A percentile compares a stretch with the other conserved stretches of the same genome.
These are phyloP conservation scores for Acanthamoeba castellanii DNA, from an alignment of 208 protist species.

Conservation along the genomic window DNA sequence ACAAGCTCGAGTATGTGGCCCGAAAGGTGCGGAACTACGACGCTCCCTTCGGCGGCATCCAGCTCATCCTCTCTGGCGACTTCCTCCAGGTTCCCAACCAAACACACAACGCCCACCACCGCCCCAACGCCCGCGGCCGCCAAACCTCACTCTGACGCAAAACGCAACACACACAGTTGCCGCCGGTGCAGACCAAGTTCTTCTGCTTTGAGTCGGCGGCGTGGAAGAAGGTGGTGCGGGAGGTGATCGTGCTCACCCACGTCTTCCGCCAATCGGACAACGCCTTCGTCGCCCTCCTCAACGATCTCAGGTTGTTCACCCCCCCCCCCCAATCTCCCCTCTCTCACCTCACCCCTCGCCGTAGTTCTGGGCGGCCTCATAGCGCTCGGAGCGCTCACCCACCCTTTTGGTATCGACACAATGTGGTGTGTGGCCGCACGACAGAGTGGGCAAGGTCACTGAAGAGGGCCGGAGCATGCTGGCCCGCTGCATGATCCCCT, in stretches of 20 bases:
- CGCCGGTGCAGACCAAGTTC: slow-evolving; percentile 34
- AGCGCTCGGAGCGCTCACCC: not conserved
- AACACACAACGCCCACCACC: too few relatives aligned
- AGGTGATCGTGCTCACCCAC: slow-evolving; percentile 35
- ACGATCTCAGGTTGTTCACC: slow-evolving; percentile 21
- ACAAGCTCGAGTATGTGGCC: slow-evolving; percentile 83
- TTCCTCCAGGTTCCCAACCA: slow-evolving; percentile 84
- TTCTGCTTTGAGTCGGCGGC: slow-evolving; percentile 63
- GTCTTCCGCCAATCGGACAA: slow-evolving; percentile 65
- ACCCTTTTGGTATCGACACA: not conserved
- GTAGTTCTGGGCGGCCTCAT: too few relatives aligned
- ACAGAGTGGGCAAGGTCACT: slow-evolving; percentile 16
- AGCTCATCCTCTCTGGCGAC: slow-evolving; percentile 81
- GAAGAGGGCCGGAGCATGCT: slow-evolving; percentile 17
- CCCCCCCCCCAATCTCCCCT: too few relatives aligned
- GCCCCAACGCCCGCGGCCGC: too few relatives aligned
- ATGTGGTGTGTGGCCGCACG: not conserved
- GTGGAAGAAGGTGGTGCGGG: slow-evolving; percentile 36
- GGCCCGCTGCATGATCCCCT: slow-evolving; percentile 47
- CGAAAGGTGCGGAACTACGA: slow-evolving; percentile 68
- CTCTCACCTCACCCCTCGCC: too few relatives aligned
- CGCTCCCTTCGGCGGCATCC: slow-evolving; percentile 81
- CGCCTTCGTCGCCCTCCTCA: slow-evolving; percentile 70
- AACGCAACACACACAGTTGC: not conserved
- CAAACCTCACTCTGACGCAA: not conserved